These are phyloP conservation scores for Drechmeria coniospora DNA, from an alignment of 2,329 filamentous ascomycete genomes.

Conservation along the genomic window DNA sequence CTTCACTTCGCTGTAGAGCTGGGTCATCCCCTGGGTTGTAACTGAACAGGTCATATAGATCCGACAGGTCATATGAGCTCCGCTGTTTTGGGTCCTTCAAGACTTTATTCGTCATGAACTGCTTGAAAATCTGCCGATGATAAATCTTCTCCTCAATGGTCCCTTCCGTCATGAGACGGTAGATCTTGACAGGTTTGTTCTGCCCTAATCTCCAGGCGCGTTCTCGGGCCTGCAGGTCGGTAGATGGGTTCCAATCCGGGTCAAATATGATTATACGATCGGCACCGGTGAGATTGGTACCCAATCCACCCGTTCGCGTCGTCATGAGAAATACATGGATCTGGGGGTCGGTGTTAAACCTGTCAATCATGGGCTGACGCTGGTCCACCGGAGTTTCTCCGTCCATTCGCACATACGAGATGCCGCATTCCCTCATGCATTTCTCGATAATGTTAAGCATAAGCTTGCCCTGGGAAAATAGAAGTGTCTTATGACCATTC, in stretches of 20 bases:
- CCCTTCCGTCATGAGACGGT: slow-evolving; percentile 92
- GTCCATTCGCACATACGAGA: slow-evolving; percentile 83
- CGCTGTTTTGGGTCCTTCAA: slow-evolving; percentile 86
- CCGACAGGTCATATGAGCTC: slow-evolving; percentile 76
- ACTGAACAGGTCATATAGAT: slow-evolving; percentile 83
- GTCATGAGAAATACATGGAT: slow-evolving; percentile 86
- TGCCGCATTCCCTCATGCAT: slow-evolving; percentile 54
- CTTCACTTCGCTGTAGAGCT: slow-evolving; percentile 61
- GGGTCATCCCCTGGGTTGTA: slow-evolving; percentile 36
- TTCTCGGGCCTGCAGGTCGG: slow-evolving; percentile 87
- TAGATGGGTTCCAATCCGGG: slow-evolving; percentile 97
- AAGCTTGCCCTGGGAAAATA: slow-evolving; percentile 86
- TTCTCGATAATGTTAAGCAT: slow-evolving; percentile 91
- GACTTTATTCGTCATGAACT: slow-evolving; percentile 94
- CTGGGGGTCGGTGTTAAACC: slow-evolving; percentile 70
- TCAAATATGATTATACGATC: slow-evolving; percentile 97
- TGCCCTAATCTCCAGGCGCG: slow-evolving; percentile 92
- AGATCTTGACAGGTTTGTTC: slow-evolving; percentile 89
- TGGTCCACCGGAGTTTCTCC: slow-evolving; percentile 78
- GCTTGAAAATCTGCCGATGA: slow-evolving; percentile 95
- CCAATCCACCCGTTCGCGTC: slow-evolving; percentile 86
- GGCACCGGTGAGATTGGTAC: slow-evolving; percentile 87
- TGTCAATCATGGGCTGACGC: slow-evolving; percentile 79
- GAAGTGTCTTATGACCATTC: slow-evolving; percentile 77
- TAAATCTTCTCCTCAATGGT: slow-evolving; percentile 99